Evolutionary conservation across 1,284 basidiomycete species (phyloP), one percentile per base, ranked within the genome.

Genomic region (Mycosarcoma mackinlayi): DNA sequence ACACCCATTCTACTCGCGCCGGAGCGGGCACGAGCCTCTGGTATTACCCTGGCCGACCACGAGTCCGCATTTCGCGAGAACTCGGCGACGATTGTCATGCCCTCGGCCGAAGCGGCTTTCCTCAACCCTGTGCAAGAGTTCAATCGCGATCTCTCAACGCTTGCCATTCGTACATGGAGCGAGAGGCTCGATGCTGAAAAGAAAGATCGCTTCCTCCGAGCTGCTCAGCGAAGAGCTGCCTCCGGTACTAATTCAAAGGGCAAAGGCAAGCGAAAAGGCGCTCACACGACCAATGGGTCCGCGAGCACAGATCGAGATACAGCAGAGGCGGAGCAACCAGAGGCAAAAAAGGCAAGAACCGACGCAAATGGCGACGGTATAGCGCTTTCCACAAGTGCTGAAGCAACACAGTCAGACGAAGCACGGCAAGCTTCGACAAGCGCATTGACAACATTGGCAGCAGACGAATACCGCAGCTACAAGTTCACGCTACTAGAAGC

Each of bases 41-140:
- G 77, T 16, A 78, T 80, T 25, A 73, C 74, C 8, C 69, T 82
- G 16, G 51, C 53, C 30, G 50, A 70, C 16, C 34, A 72, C 19
- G 79, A 82, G 42, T 57, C 76, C 0, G 80, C 79, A 3, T 82
- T 82, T 52, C 65, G 73, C 27, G 80, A 82, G 41, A 78, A 78
- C 48, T 73, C 66, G 57, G 75, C 80, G 1, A 80, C 79, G 27
- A 82, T 82, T 44, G 77, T 80, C 23, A 73, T 82, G 60, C 80
- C 80, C 10, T 75, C 75, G 4, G 76, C 75, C 23, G 76, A 79
- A 37, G 79, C 81, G 11, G 84, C 84, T n/a, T 99, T 99, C 84
- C 85, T 98, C 60, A 99, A 99, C 81, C 95, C 96, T 2, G 92
- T 98, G 7, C 95, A 99, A 80, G 93, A 99, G 83, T 99, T 97